Evolutionary conservation across 345 rosid genomes (phyloP).

Genomic region (Leavenworthia alabamica): DNA sequence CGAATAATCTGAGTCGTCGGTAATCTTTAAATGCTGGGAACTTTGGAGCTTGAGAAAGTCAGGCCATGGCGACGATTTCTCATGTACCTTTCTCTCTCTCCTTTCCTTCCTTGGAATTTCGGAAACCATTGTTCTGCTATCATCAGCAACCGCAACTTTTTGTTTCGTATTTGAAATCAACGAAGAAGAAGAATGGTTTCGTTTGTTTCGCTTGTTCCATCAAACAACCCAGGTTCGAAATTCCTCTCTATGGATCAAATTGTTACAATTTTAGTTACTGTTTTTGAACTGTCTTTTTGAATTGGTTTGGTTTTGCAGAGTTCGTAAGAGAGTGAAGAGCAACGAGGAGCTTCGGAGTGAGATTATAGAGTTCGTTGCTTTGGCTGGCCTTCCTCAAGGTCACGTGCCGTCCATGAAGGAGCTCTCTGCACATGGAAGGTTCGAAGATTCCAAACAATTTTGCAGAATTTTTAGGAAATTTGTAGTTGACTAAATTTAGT

Average conservation of each 20-base stretch:
- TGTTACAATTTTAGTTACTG: not conserved
- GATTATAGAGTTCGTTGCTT: conserved; percentile 52
- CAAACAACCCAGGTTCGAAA: conserved; percentile 41
- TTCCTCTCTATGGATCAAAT: not conserved
- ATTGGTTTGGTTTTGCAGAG: conserved; percentile 28
- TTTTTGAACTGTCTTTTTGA: not conserved
- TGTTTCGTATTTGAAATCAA: conserved; percentile 1
- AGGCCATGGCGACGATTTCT: conserved; percentile 48
- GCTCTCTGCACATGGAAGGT: conserved; percentile 79
- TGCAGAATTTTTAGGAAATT: not conserved
- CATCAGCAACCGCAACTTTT: conserved; percentile 9
- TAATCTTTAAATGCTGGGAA: conserved; percentile 15
- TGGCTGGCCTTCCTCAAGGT: conserved; percentile 55
- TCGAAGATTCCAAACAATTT: not conserved
- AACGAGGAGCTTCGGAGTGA: conserved; percentile 65
- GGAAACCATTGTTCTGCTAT: conserved; percentile 19
- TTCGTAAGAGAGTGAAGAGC: conserved; percentile 66
- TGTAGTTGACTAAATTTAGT: not conserved
- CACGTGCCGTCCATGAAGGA: conserved; percentile 81
- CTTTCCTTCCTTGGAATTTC: conserved; percentile 13
- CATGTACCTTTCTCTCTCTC: conserved; percentile 25
- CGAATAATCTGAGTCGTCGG: not conserved
- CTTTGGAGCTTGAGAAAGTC: not conserved
- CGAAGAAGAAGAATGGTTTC: conserved; percentile 25
- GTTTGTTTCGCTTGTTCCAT: conserved; percentile 37